These are phyloP conservation scores for Capsicum baccatum DNA, from an alignment of 257 asterid genomes.

Conservation along the genomic window DNA sequence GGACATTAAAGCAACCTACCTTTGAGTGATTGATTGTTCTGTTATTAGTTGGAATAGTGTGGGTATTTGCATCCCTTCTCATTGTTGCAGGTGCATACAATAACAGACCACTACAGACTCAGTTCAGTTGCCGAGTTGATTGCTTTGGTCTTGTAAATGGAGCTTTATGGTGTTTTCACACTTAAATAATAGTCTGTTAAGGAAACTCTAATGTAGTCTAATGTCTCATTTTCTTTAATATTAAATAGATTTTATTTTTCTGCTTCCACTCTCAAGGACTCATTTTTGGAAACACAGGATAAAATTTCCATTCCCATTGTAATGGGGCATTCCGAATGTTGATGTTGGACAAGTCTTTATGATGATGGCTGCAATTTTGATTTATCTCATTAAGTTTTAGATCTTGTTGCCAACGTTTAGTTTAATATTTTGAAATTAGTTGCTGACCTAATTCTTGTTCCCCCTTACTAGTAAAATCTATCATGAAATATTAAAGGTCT, in stretches of 20 bases:
- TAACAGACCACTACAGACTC: constrained; percentile 66
- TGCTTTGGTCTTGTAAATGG: constrained; percentile 85
- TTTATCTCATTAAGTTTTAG: constrained; percentile 34
- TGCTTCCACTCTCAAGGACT: background rate
- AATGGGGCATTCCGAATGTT: constrained; percentile 51
- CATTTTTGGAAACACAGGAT: constrained; percentile 43
- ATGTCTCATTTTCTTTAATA: background rate
- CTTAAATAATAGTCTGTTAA: background rate
- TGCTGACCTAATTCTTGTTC: background rate
- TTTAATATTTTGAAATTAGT: background rate
- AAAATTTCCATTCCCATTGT: constrained; percentile 56
- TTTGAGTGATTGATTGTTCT: constrained; percentile 74
- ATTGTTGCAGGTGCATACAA: constrained; percentile 44
- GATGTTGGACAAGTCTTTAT: constrained; percentile 41
- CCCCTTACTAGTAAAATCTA: background rate
- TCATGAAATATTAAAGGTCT: background rate
- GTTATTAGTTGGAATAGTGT: constrained; percentile 74
- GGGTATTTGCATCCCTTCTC: constrained; percentile 92
- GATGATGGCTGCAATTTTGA: constrained; percentile 54
- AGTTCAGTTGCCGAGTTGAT: constrained; percentile 91
- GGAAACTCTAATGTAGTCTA: too few relatives aligned
- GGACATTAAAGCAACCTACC: constrained; percentile 55
- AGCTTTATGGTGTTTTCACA: constrained; percentile 69
- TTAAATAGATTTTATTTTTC: background rate
- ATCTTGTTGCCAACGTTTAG: background rate